Conservation (phyloP, 2,329 filamentous ascomycete species). For the Ceratocystis cubensis region DNA sequence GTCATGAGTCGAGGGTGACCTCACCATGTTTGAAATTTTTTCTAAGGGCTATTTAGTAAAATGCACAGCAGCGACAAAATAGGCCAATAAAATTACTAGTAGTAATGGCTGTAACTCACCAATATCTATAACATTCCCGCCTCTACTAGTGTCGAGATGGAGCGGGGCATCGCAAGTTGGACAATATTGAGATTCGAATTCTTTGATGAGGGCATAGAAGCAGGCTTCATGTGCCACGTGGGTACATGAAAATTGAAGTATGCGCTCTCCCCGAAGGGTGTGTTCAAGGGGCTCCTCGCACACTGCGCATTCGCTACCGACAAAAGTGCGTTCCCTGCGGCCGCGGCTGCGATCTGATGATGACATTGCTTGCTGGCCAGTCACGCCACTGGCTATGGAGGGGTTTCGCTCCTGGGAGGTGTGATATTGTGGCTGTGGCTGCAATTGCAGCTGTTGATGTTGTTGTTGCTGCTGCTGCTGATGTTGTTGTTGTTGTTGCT, state of each 20-base stretch:
- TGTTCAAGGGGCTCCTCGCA: conserved; percentile 96
- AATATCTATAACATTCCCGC: conserved; percentile 83
- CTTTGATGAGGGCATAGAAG: conserved; percentile 96
- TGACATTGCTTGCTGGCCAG: conserved; percentile 28
- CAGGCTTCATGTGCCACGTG: conserved; percentile 97
- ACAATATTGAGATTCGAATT: conserved; percentile 87
- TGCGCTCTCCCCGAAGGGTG: conserved; percentile 82
- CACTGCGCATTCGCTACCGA: conserved; percentile 86
- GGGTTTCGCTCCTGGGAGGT: conserved; percentile 20
- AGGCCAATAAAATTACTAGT: neutral
- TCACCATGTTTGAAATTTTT: conserved; percentile 87
- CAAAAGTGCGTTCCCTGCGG: conserved; percentile 83
- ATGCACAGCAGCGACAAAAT: neutral
- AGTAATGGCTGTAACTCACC: conserved; percentile 40
- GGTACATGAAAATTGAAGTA: conserved; percentile 90
- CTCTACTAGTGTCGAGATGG: conserved; percentile 81
- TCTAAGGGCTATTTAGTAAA: conserved; percentile 42
- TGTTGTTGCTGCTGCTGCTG: conserved; percentile 19
- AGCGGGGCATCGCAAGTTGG: conserved; percentile 86
- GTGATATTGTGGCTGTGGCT: conserved; percentile 9
- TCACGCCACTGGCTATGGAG: conserved; percentile 21
- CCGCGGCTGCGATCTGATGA: conserved; percentile 59
- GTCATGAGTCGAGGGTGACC: conserved; percentile 62
- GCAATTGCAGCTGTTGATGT: conserved; percentile 1
- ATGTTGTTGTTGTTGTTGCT: neutral